phyloP scores from a whole-genome alignment of 768 basidiomycete species.

The Hericium alpestre region DNA sequence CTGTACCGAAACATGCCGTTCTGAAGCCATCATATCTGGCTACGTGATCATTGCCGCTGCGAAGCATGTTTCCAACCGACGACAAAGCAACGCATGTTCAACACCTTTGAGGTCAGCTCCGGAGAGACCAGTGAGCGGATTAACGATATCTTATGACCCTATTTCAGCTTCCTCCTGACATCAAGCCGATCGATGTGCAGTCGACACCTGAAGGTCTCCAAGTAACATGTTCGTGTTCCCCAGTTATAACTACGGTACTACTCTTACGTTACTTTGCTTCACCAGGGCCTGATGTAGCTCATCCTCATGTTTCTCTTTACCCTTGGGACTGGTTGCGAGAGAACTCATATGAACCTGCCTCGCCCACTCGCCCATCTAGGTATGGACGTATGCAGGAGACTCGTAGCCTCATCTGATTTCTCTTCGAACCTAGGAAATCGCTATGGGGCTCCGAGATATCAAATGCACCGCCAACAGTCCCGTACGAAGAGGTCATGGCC shows the following conservation, averaged over 20 bases:
- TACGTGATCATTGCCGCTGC: conserved; percentile 90
- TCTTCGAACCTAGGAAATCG: conserved; percentile 37
- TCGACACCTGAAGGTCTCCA: conserved; percentile 53
- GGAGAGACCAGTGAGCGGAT: background rate
- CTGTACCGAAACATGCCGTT: background rate
- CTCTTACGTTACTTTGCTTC: background rate
- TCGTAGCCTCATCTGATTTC: background rate
- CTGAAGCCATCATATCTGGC: conserved; percentile 78
- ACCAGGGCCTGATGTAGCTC: conserved; percentile 42
- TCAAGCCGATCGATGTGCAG: conserved; percentile 51
- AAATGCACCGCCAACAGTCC: conserved; percentile 61
- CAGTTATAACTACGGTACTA: background rate
- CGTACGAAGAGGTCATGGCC: conserved; percentile 65
- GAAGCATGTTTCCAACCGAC: conserved; percentile 73
- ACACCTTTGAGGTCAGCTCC: conserved; percentile 62
- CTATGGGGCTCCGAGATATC: conserved; percentile 77
- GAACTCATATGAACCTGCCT: conserved; percentile 68
- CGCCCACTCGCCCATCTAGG: conserved; percentile 26
- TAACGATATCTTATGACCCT: background rate
- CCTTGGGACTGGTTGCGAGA: conserved; percentile 77
- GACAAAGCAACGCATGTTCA: conserved; percentile 84
- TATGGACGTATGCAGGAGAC: conserved; percentile 18
- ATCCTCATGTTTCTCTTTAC: conserved; percentile 69
- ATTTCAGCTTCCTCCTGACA: conserved; percentile 62
- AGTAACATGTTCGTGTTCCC: conserved; percentile 53